phyloP scores from a whole-genome alignment of 345 rosid genomes.

The Heritiera fomes region DNA sequence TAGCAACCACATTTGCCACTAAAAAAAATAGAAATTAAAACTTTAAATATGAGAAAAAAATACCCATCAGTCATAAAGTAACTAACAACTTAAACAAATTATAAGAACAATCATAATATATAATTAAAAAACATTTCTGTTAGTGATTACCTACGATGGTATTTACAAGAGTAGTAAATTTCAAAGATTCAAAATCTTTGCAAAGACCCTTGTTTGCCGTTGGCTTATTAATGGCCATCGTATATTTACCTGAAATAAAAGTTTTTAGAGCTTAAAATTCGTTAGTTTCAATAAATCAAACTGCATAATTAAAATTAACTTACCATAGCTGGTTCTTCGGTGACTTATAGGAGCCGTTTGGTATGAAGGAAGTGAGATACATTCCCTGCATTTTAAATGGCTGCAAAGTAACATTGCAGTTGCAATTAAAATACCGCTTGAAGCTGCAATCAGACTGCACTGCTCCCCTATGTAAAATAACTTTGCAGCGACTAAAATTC shows the following conservation, averaged over 20 bases:
- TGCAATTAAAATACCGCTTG: too few relatives aligned
- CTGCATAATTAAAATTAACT: background rate
- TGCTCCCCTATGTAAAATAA: too few relatives aligned
- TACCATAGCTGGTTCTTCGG: background rate
- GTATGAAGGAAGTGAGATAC: too few relatives aligned
- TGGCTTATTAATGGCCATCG: background rate
- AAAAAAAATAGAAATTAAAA: conserved; percentile 20
- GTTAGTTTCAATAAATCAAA: background rate
- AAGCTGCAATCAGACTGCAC: too few relatives aligned
- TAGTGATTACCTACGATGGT: background rate
- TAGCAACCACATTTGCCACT: conserved; percentile 66
- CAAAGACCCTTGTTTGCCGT: background rate
- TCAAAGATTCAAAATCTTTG: background rate
- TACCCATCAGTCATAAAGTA: background rate
- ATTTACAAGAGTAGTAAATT: conserved; percentile 12
- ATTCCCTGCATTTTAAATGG: too few relatives aligned
- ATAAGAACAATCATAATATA: background rate
- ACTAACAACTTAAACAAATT: background rate
- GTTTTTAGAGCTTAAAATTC: background rate
- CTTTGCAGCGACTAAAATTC: too few relatives aligned
- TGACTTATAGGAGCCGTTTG: too few relatives aligned
- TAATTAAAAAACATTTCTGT: background rate
- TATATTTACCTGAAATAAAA: conserved; percentile 4
- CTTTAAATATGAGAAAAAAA: background rate
- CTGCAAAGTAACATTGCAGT: too few relatives aligned